These are phyloP conservation scores for Triticum monococcum DNA, from an alignment of 176 grass and related monocot species.

Conservation along the genomic window DNA sequence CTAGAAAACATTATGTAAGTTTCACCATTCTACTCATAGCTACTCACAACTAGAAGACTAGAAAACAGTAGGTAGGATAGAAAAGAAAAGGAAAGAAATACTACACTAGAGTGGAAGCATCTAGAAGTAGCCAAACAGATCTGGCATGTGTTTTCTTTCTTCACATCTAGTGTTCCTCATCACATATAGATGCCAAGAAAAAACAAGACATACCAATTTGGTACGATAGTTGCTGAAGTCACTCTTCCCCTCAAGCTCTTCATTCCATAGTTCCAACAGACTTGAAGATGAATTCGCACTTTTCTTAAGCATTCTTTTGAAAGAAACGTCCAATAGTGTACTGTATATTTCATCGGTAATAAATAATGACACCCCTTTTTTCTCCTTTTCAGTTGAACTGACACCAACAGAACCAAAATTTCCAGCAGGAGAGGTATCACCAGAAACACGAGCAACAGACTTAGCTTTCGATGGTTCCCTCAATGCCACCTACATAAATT, in stretches of 20 bases:
- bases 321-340: slow-evolving; percentile 81
- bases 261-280: slow-evolving; percentile 77
- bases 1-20: too few species aligned
- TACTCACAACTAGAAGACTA: too few species aligned
- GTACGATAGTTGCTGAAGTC: slow-evolving; percentile 84
- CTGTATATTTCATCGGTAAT: slow-evolving; percentile 82
- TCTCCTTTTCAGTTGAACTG: slow-evolving; percentile 69
- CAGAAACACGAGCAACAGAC: slow-evolving; percentile 57
- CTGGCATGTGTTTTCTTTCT: too few species aligned
- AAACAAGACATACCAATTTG: slow-evolving; percentile 70
- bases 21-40: too few species aligned
- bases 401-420: slow-evolving; percentile 43
- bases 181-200: not conserved
- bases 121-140: too few species aligned
- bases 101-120: too few species aligned
- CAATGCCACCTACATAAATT: slow-evolving; percentile 60
- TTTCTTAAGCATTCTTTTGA: slow-evolving; percentile 96
- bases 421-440: slow-evolving; percentile 50
- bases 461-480: slow-evolving; percentile 90
- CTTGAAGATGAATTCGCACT: slow-evolving; percentile 47
- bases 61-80: too few species aligned
- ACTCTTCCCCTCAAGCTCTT: slow-evolving; percentile 89
- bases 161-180: too few species aligned
- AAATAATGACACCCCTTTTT: slow-evolving; percentile 64
- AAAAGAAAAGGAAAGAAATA: too few species aligned